Percentiles rank a stretch among this genome's conserved stretches.
These are phyloP conservation scores for Hypericum perforatum DNA, from an alignment of 345 rosid genomes.

Conservation along the genomic window DNA sequence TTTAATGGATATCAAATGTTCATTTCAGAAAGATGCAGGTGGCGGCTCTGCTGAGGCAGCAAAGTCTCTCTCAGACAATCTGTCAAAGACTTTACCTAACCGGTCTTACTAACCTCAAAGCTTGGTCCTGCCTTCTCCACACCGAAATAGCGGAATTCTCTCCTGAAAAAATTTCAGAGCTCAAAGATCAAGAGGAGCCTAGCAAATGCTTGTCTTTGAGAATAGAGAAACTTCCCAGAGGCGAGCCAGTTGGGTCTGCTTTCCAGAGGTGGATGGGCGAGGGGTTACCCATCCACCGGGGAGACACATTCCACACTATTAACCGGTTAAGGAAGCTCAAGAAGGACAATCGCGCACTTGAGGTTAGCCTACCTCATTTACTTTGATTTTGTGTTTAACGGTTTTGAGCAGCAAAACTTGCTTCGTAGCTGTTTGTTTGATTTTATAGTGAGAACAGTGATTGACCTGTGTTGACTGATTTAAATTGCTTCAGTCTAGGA, in stretches of 20 bases:
- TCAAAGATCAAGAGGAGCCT: slow-evolving; percentile 18
- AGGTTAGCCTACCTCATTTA: slow-evolving; percentile 22
- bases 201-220: slow-evolving; percentile 54
- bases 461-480: no score
- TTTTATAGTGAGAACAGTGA: no score
- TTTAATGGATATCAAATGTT: no score
- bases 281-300: slow-evolving; percentile 67
- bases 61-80: slow-evolving; percentile 35
- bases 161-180: slow-evolving; percentile 8
- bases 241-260: slow-evolving; percentile 58
- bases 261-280: slow-evolving; percentile 85
- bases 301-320: slow-evolving; percentile 66
- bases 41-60: slow-evolving; percentile 17
- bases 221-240: slow-evolving; percentile 58
- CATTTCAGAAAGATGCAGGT: slow-evolving; percentile 19
- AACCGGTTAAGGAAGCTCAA: slow-evolving; percentile 70
- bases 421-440: background rate
- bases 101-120: slow-evolving; percentile 5
- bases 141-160: slow-evolving; percentile 14
- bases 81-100: slow-evolving; percentile 35
- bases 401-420: background rate
- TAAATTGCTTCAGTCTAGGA: no score
- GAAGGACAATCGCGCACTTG: slow-evolving; percentile 62
- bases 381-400: background rate
- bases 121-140: slow-evolving; percentile 23